Evolutionary conservation across 2,329 filamentous ascomycete species (phyloP), one percentile per base, ranked within the genome.

Genomic region (Chaetomium sp.): DNA sequence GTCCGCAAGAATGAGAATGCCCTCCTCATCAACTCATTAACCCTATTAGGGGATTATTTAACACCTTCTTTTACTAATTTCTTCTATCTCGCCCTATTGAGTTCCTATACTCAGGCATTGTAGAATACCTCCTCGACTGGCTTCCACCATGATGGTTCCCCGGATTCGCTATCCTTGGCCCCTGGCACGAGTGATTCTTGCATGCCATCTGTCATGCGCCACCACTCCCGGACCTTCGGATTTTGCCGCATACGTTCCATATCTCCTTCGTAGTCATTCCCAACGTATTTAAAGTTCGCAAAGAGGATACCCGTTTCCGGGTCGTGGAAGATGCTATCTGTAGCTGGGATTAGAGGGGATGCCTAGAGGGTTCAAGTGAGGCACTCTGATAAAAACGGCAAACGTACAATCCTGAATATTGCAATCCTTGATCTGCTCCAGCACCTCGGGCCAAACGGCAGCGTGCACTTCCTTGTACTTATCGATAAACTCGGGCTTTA

Each of bases 271-370:
- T 85, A 93, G 68, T 91, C 84, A 65, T 84, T 84, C 0, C 91
- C 91, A n/a, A 90, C 81, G 72, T 93, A 94, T 75, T 91, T 93
- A 81, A 93, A 92, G 27, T 81, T 87, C 0, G 89, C 89, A 73
- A 93, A 93, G 1, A 94, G 81, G 50, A 88, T 87, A 61, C 84
- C 78, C 0, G 83, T 83, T 5, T 75, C 77, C 13, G 87, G 81
- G 72, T 91, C 88, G 70, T 90, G 85, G 77, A 85, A 92, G 74
- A 93, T 90, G 69, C 86, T 90, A 72, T 93, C 89, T 90, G 69
- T 65, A 13, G 16, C 45, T 27, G 21, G 3, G 13, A 12, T 45
- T n/a, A 27, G 23, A 23, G 4, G 31, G 8, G 31, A 9, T 33
- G n/a, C n/a, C n/a, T n/a, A n/a, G n/a, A n/a, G n/a, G n/a, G n/a